Evolutionary conservation across 2,329 filamentous ascomycete genomes (phyloP), one percentile per base, ranked within the genome.

Genomic region (Albophoma yamanashiensis): DNA sequence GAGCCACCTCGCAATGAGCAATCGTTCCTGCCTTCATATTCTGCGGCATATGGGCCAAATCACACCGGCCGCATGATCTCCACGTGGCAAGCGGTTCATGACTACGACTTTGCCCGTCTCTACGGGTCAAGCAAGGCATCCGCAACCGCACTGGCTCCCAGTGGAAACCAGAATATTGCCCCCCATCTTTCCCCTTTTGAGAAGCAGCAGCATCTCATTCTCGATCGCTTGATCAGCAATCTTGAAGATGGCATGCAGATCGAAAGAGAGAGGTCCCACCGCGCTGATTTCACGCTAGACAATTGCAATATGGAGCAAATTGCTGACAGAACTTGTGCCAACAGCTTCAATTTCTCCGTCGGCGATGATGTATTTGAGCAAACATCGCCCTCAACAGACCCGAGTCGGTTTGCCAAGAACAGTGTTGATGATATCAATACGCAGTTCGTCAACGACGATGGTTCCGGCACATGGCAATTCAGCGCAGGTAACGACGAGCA

Each of bases 381-480:
- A 39, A 69, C 74, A 7, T 70, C 72, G 12, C 67, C 74, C 3
- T 27, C 36, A 34, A 38, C 25, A n/a, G 68, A 72, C 25, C 71
- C 68, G 42, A 70, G 74, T 50, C 70, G 70, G 3, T 83, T 84
- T 62, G 67, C 74, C 45, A 78, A 77, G 62, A 79, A 71, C 60
- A 86, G 81, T 65, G 74, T 80, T 25, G 83, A 87, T 60, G 83
- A 81, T 58, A 87, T 87, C 64, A 83, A 84, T 69, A 87, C 84
- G 22, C 81, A 74, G 45, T 87, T 87, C 69, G 78, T 78, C 25
- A 74, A 80, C 4, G 78, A 79, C 17, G 78, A 84, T 25, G 69
- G 73, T 52, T 64, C 73, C 6, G 70, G 73, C 40, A 69, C 73
- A 25, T 82, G 77, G 78, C 74, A 79, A 59, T 85, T 85, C 63